phyloP scores from a whole-genome alignment of 257 asterid species.

The Plantago major region DNA sequence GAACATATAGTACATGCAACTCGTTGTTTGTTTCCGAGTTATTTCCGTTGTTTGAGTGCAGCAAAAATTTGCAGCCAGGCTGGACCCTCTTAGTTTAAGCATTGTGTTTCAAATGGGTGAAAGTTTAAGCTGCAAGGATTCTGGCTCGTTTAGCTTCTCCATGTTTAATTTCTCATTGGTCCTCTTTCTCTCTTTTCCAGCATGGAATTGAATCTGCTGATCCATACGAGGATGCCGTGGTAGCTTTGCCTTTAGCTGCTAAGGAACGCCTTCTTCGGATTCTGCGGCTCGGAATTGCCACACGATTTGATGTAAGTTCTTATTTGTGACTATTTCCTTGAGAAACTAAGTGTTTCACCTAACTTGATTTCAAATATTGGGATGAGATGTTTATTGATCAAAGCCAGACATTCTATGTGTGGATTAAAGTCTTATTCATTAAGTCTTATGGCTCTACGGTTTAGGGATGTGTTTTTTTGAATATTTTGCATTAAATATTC shows the following conservation, averaged over 20 bases:
- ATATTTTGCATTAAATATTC: too few relatives aligned
- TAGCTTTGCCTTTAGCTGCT: constrained; percentile 65
- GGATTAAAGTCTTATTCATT: too few relatives aligned
- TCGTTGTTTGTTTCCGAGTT: not conserved
- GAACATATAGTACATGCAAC: not conserved
- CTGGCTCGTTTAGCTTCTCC: constrained; percentile 11
- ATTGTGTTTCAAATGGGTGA: not conserved
- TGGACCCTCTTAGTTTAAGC: constrained; percentile 4
- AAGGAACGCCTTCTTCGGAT: constrained; percentile 87
- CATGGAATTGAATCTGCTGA: constrained; percentile 54
- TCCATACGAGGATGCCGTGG: constrained; percentile 80
- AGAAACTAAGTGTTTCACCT: constrained; percentile 13
- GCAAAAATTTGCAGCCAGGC: not conserved
- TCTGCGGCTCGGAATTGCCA: constrained; percentile 82
- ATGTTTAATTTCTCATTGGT: constrained; percentile 8
- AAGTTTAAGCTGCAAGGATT: not conserved
- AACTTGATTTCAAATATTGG: too few relatives aligned
- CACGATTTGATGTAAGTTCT: constrained; percentile 77
- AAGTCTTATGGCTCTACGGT: too few relatives aligned
- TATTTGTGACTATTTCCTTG: constrained; percentile 14
- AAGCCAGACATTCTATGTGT: too few relatives aligned
- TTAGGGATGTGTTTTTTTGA: too few relatives aligned
- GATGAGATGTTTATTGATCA: too few relatives aligned
- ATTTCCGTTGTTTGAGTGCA: not conserved
- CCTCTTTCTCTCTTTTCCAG: constrained; percentile 11